Percentiles rank a stretch among this genome's conserved stretches.
Conservation (phyloP, 2,329 filamentous ascomycete genomes). For the Nemania diffusa region DNA sequence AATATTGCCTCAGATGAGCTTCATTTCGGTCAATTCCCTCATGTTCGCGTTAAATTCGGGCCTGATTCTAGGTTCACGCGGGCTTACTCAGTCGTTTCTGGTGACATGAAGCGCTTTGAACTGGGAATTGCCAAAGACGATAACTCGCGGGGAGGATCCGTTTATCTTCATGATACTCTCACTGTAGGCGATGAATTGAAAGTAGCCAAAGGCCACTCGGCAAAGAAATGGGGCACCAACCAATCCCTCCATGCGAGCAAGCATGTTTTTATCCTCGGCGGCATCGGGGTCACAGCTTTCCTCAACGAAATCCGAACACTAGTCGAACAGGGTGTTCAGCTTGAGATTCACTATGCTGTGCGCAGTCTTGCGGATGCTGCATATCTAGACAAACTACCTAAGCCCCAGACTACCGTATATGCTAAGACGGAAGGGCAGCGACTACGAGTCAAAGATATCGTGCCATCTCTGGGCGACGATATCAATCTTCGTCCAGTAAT, state of each 20-base stretch:
- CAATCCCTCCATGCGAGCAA: conserved; percentile 29
- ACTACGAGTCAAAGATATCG: conserved; percentile 52
- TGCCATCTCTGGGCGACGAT: conserved; percentile 40
- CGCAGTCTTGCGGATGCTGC: conserved; percentile 46
- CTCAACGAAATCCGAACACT: conserved; percentile 42
- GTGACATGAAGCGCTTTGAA: conserved; percentile 61
- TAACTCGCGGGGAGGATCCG: conserved; percentile 67
- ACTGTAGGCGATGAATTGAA: conserved; percentile 62
- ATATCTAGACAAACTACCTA: conserved; percentile 44
- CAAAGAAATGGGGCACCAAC: conserved; percentile 14
- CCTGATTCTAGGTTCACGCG: conserved; percentile 62
- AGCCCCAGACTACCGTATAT: conserved; percentile 42
- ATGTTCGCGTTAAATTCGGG: conserved; percentile 67
- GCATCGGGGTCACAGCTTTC: conserved; percentile 49
- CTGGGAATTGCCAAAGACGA: conserved; percentile 68
- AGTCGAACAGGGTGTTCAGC: conserved; percentile 29
- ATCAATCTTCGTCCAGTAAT: conserved; percentile 44
- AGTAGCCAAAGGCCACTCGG: conserved; percentile 50
- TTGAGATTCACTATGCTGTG: conserved; percentile 48
- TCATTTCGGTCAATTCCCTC: conserved; percentile 56
- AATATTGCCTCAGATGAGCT: conserved; percentile 50
- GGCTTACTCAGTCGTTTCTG: conserved; percentile 69
- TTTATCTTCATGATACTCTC: conserved; percentile 64
- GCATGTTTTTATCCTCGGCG: conserved; percentile 48
- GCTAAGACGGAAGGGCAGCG: conserved; percentile 43